Evolutionary conservation across 2,329 filamentous ascomycete species (phyloP), one percentile per base, ranked within the genome.

Genomic region (Aureobasidium sp.): DNA sequence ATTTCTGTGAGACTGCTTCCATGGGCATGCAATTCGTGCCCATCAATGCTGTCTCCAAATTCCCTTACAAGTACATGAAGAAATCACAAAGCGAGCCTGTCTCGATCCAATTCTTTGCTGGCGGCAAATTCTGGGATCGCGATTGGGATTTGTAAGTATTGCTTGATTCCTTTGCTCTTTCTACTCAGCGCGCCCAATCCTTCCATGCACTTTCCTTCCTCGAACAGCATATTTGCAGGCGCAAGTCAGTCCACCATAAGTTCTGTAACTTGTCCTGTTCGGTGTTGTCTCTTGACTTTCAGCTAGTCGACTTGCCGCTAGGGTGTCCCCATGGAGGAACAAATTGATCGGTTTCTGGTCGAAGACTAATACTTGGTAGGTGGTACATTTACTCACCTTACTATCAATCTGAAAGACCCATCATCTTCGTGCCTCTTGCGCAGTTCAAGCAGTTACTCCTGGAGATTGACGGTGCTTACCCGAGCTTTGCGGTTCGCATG

Each of bases 121-220:
- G 71, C 3, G 81, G 75, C 32, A 77, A 90, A 54, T 78, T 88
- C 65, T 83, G 82, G 67, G 74, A 77, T 2, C 80, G 84, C 63
- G 69, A 77, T 11, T 96, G 91, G 91, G 86, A 93, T 65, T 76
- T 96, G 89, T 94, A 78, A 80, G 86, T 21, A 21, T 25, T 37
- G 58, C 25, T 21, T 8, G 13, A 34, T 53, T 32, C 37, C 52
- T 32, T 15, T 42, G 13, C 2, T n/a, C 6, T 30, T 55, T n/a
- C 37, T 45, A 34, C 21, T 30, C 29, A 13, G 11, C 21, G 30
- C 16, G 15, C 5, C 16, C 53, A 32, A 44, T 47, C 44, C 25
- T 29, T 15, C 11, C 13, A 29, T 47, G 25, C 44, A 47, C 13
- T 47, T 30, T n/a, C 15, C 8, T n/a, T n/a, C 27, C 8, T 16